Conservation (phyloP, 2,329 filamentous ascomycete species). For the Microascus cirrosus region DNA sequence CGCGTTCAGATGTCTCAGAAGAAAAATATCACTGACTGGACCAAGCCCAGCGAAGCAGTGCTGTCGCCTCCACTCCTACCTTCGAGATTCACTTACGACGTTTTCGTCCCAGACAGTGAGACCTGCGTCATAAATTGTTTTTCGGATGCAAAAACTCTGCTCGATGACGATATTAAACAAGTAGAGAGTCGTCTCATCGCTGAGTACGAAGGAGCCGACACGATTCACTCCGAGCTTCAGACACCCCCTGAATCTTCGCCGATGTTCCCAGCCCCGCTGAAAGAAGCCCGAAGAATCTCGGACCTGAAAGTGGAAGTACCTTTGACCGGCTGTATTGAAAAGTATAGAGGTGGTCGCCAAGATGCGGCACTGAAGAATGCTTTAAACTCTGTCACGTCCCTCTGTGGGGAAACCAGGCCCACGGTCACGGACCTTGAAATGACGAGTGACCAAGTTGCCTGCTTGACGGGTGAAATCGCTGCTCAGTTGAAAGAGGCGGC, state of each 20-base stretch:
- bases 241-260: neutral
- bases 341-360: neutral
- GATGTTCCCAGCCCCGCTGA: neutral
- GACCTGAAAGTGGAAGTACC: conserved; percentile 1
- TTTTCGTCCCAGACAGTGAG: neutral
- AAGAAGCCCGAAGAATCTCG: neutral
- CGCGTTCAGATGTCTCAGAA: neutral
- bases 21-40: neutral
- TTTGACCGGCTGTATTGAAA: neutral
- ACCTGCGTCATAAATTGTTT: conserved; percentile 10
- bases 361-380: neutral
- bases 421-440: neutral
- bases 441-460: neutral
- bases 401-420: neutral
- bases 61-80: neutral
- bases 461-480: neutral
- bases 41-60: neutral
- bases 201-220: neutral
- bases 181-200: neutral
- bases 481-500: neutral
- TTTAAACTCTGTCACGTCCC: neutral
- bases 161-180: conserved; percentile 6
- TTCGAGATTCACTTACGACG: neutral
- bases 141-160: conserved; percentile 9
- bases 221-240: neutral